phyloP scores from a whole-genome alignment of 768 basidiomycete species.

The Tulasnella sp. region DNA sequence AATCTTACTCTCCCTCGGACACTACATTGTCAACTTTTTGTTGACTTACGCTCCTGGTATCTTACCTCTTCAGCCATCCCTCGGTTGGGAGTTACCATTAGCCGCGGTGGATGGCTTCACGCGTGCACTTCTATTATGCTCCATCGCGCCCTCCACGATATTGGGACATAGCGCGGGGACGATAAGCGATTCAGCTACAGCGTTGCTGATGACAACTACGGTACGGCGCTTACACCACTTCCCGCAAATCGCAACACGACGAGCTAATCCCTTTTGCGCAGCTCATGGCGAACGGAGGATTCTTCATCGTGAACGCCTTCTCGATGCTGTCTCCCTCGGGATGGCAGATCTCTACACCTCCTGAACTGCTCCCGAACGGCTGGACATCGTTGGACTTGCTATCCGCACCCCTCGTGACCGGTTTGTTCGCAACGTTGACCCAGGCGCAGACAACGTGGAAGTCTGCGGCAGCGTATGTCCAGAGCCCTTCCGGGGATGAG shows the following conservation, averaged over 20 bases:
- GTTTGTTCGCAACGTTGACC: slow-evolving; percentile 66
- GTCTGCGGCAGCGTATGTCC: slow-evolving; percentile 9
- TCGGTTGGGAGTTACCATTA: slow-evolving; percentile 55
- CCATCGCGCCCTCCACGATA: slow-evolving; percentile 60
- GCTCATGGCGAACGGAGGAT: slow-evolving; percentile 67
- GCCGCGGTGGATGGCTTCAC: slow-evolving; percentile 66
- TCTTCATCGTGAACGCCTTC: slow-evolving; percentile 64
- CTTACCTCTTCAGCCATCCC: slow-evolving; percentile 27
- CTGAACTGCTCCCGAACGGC: slow-evolving; percentile 68
- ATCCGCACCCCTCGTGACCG: slow-evolving; percentile 69
- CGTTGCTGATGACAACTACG: slow-evolving; percentile 58
- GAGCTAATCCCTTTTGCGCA: slow-evolving; percentile 23
- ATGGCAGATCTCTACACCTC: slow-evolving; percentile 56
- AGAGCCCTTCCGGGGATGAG: slow-evolving; percentile 22
- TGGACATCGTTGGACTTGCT: slow-evolving; percentile 81
- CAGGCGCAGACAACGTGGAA: slow-evolving; percentile 70
- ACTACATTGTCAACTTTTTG: slow-evolving; percentile 48
- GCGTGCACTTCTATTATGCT: slow-evolving; percentile 66
- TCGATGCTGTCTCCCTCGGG: slow-evolving; percentile 64
- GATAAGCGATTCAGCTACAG: slow-evolving; percentile 59
- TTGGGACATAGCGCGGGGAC: slow-evolving; percentile 37
- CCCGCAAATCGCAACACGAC: background rate
- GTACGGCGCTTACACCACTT: slow-evolving; percentile 32
- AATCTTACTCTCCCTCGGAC: slow-evolving; percentile 45
- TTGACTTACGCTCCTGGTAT: slow-evolving; percentile 37